Conservation (phyloP, 306 rosid species). For the Cicer chorassanicum region DNA sequence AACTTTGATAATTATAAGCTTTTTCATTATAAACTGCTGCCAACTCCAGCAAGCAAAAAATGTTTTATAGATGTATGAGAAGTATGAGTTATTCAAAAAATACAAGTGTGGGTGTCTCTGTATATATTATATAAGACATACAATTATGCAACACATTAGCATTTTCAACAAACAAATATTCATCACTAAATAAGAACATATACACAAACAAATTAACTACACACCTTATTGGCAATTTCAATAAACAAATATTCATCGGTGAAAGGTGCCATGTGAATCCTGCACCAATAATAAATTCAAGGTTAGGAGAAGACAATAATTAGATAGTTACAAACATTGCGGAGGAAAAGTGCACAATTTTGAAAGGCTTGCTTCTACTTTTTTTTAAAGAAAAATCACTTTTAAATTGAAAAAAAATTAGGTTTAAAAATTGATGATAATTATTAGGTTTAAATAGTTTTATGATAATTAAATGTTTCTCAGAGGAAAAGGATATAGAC, state of each 20-base stretch:
- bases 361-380: background rate
- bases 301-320: conserved; percentile 48
- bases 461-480: background rate
- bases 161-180: conserved; percentile 77
- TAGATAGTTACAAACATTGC: conserved; percentile 29
- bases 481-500: background rate
- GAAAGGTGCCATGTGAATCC: conserved; percentile 99
- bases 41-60: conserved; percentile 33
- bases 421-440: background rate
- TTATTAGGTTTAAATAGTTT: background rate
- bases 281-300: conserved; percentile 58
- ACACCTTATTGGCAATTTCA: conserved; percentile 95
- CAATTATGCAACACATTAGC: conserved; percentile 64
- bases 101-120: background rate
- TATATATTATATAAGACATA: background rate
- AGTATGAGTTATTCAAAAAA: conserved; percentile 27
- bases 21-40: conserved; percentile 22
- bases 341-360: conserved; percentile 20
- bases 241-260: conserved; percentile 92
- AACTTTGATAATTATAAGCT: background rate
- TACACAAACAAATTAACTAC: conserved; percentile 28
- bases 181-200: conserved; percentile 60
- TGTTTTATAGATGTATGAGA: background rate
- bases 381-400: background rate
- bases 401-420: background rate